Base-by-base conservation (phyloP, 1,284 basidiomycete species). In the Rhodotorula sp. region DNA sequence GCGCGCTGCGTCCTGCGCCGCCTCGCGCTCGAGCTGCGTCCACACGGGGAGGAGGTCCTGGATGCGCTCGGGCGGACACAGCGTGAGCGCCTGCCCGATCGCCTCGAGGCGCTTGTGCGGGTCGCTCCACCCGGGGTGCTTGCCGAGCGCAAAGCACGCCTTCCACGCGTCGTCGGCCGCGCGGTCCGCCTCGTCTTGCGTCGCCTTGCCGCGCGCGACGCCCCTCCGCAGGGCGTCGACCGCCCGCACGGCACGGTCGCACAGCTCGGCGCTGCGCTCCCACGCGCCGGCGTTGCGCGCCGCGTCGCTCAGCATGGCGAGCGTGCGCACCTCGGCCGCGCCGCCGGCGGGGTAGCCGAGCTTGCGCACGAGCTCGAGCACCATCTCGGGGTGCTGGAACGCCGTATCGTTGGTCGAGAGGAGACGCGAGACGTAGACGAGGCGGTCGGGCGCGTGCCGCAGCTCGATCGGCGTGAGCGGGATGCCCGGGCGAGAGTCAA, bases 401-500 rank as follows among this genome's bases (percentile, higher is more conserved):
- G 93, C 91, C 72, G 93, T 90, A 74, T 84, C 85, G 71, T 91
- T 93, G 78, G 88, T 89, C 16, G 89, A 88, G 23, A 97, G 85
- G 46, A 97, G 88, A 19, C 87, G 88, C 4, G 89, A 89, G 60
- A 97, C 86, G 25, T 97, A 86, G 23, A 80, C 77, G 45, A 97
- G 86, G 42, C 90, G 89, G 81, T 96, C 90, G 74, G 90, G 90
- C 44, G 91, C 91, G 52, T 95, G 85, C 14, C 93, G 89, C 72
- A 97, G 93, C 81, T 97, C 92, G 71, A 95, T 87, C 0, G 94
- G 94, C 8, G 92, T 87, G 64, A 97, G 88, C 4, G 88, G 86
- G 52, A 90, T 87, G 49, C 91, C 90, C 12, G 27, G 87, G 86
- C 19, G 91, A 89, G 78, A 85, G 25, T 61, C 85, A 66, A 94